Evolutionary conservation across 2,329 filamentous ascomycete genomes (phyloP).

Genomic region (Penicillium sumatraense): DNA sequence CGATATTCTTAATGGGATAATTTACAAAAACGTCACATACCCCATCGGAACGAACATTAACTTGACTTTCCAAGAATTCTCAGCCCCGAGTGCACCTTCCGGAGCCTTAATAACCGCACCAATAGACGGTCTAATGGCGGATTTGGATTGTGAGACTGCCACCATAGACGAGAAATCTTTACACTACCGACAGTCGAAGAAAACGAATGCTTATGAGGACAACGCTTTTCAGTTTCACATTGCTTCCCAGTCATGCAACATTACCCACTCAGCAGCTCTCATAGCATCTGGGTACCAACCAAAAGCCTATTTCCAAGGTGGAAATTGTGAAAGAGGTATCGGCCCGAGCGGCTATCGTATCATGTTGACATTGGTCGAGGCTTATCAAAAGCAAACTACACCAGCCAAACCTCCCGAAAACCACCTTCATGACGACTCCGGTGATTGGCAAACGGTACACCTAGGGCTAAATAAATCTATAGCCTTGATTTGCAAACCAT

Average conservation of each 20-base stretch:
- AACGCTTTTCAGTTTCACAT: not conserved
- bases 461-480: not conserved
- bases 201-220: not conserved
- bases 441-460: not conserved
- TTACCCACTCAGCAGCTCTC: not conserved
- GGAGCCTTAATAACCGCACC: conserved; percentile 1
- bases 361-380: not conserved
- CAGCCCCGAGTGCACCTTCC: not conserved
- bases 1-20: conserved; percentile 11
- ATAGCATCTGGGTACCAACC: not conserved
- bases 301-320: conserved; percentile 1
- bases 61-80: conserved; percentile 11
- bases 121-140: not conserved
- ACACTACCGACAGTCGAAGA: not conserved
- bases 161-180: not conserved
- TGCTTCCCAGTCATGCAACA: conserved; percentile 4
- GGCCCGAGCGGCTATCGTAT: not conserved
- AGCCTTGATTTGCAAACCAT: conserved; percentile 5
- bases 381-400: not conserved
- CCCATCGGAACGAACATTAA: conserved; percentile 7
- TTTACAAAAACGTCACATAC: conserved; percentile 12
- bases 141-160: conserved; percentile 9
- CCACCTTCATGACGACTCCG: not conserved
- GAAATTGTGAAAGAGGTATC: not conserved
- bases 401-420: not conserved